Percentiles rank a stretch among this genome's conserved stretches.
Conservation (phyloP, 768 basidiomycete genomes). For the Amanita phalloides region DNA sequence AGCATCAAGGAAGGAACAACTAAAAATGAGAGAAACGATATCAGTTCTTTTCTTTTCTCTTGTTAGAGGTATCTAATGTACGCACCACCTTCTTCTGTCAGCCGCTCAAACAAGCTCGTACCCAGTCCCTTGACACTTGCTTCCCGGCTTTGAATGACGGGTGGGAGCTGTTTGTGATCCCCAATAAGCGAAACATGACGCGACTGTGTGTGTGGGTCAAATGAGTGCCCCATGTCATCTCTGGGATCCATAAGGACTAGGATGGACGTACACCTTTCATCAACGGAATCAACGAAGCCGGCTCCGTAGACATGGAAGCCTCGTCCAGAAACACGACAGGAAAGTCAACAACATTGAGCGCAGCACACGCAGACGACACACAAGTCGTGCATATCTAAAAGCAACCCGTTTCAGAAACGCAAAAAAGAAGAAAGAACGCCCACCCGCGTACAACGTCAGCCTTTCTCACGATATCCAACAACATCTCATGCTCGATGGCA, state of each 20-base stretch:
- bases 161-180: conserved; percentile 95
- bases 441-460: conserved; percentile 60
- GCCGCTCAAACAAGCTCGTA: conserved; percentile 78
- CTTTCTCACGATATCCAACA: conserved; percentile 46
- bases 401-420: neutral
- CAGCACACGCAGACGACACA: conserved; percentile 59
- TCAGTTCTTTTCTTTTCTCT: no score
- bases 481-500: conserved; percentile 50
- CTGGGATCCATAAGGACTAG: no score
- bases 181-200: conserved; percentile 83
- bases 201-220: conserved; percentile 33
- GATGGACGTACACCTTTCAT: conserved; percentile 77
- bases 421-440: neutral
- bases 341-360: conserved; percentile 70
- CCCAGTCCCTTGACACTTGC: conserved; percentile 67
- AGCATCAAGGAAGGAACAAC: conserved; percentile 82
- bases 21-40: no score
- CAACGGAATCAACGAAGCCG: conserved; percentile 80
- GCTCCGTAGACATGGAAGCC: conserved; percentile 94
- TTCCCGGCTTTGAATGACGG: conserved; percentile 70
- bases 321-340: conserved; percentile 93
- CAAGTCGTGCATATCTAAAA: conserved; percentile 81
- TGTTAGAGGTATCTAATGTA: conserved; percentile 4
- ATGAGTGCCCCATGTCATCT: neutral
- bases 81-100: conserved; percentile 76